Percentiles rank a stretch among this genome's conserved stretches.
phyloP scores from a whole-genome alignment of 2,329 filamentous ascomycete genomes.

The Cordyceps javanica region DNA sequence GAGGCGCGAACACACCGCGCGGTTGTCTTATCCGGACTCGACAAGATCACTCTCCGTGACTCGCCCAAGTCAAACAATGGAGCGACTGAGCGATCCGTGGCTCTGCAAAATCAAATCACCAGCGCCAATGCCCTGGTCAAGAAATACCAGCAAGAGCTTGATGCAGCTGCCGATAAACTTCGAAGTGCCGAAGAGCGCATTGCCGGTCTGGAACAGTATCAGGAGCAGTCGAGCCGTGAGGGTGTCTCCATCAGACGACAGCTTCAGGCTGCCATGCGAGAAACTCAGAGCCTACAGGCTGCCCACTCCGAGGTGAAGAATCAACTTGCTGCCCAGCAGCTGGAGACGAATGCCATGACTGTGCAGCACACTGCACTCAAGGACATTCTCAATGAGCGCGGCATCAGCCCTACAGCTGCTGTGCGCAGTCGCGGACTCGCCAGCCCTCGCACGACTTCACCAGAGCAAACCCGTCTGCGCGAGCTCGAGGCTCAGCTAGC shows the following conservation, averaged over 20 bases:
- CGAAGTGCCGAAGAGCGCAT: slow-evolving; percentile 93
- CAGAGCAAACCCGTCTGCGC: slow-evolving; percentile 70
- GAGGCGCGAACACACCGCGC: slow-evolving; percentile 82
- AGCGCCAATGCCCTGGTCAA: slow-evolving; percentile 73
- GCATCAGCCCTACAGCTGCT: slow-evolving; percentile 69
- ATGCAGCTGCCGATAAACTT: slow-evolving; percentile 79
- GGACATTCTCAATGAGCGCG: slow-evolving; percentile 83
- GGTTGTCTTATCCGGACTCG: slow-evolving; percentile 75
- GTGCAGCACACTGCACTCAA: slow-evolving; percentile 93
- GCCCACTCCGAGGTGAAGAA: slow-evolving; percentile 77
- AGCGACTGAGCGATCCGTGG: slow-evolving; percentile 60
- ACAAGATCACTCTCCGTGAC: slow-evolving; percentile 59
- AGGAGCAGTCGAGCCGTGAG: slow-evolving; percentile 93
- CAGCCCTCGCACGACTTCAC: slow-evolving; percentile 65
- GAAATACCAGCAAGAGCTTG: slow-evolving; percentile 84
- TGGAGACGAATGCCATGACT: slow-evolving; percentile 87
- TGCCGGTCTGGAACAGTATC: slow-evolving; percentile 91
- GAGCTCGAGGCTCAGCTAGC: slow-evolving; percentile 88
- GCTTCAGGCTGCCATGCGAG: slow-evolving; percentile 75
- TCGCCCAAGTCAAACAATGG: slow-evolving; percentile 39
- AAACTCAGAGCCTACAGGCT: slow-evolving; percentile 74
- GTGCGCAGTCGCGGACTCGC: slow-evolving; percentile 67
- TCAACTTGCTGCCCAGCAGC: slow-evolving; percentile 76
- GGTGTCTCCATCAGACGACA: slow-evolving; percentile 85
- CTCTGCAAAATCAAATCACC: slow-evolving; percentile 74